Conservation (phyloP, 2,329 filamentous ascomycete species). For the Arthrinium phaeospermum region DNA sequence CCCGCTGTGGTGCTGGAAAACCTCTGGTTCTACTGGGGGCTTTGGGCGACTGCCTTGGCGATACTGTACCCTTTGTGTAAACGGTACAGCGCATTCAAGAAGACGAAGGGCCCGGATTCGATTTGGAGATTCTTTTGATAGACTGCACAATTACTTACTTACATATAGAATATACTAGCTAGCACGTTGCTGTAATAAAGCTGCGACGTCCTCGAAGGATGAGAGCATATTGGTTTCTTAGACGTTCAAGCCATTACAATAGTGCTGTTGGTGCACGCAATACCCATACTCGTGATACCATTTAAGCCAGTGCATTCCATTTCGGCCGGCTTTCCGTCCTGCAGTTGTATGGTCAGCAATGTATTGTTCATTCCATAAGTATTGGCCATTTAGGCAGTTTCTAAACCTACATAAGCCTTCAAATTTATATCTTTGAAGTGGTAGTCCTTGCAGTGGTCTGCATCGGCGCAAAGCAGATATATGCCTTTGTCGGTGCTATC, state of each 20-base stretch:
- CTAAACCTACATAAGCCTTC: slow-evolving; percentile 26
- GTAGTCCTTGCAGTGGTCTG: slow-evolving; percentile 29
- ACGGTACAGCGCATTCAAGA: slow-evolving; percentile 51
- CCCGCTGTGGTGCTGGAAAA: slow-evolving; percentile 40
- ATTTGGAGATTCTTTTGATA: slow-evolving; percentile 53
- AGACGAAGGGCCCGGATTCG: slow-evolving; percentile 46
- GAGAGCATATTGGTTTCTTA: not conserved
- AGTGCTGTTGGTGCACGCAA: slow-evolving; percentile 31
- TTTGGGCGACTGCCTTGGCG: slow-evolving; percentile 43
- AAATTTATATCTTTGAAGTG: slow-evolving; percentile 28
- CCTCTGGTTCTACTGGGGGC: slow-evolving; percentile 42
- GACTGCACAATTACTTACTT: not conserved
- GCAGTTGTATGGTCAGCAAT: not conserved
- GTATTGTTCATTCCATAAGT: not conserved
- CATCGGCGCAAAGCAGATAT: slow-evolving; percentile 29
- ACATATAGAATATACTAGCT: not conserved
- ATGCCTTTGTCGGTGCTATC: slow-evolving; percentile 26
- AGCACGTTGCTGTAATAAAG: not conserved
- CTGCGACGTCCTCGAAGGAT: not conserved
- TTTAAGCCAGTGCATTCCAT: slow-evolving; percentile 32
- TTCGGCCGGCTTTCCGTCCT: slow-evolving; percentile 27
- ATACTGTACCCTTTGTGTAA: slow-evolving; percentile 49
- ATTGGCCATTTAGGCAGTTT: not conserved
- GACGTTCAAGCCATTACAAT: not conserved
- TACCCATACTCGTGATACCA: slow-evolving; percentile 29